A percentile compares a stretch with the other conserved stretches of the same genome.
Conservation (phyloP, 176 grass and related monocot species). For the Pontederia crassipes region DNA sequence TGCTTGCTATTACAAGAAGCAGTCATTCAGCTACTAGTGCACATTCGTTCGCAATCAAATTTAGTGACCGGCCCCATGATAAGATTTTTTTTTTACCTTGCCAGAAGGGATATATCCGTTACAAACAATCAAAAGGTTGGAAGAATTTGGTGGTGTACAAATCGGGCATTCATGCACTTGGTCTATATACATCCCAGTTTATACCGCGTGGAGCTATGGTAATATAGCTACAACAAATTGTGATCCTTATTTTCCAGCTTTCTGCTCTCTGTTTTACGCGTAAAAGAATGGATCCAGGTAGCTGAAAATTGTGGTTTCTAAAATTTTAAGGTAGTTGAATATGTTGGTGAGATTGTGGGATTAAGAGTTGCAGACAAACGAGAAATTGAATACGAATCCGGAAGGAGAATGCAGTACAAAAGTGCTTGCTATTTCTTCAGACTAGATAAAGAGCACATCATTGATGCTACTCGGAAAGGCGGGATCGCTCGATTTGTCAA, state of each 20-base stretch:
- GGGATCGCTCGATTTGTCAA: constrained; percentile 93
- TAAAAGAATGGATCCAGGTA: no score
- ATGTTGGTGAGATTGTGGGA: constrained; percentile 80
- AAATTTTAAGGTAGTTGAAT: constrained; percentile 77
- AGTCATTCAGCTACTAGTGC: no score
- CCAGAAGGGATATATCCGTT: constrained; percentile 67
- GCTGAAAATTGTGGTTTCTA: background rate
- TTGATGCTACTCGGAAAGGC: constrained; percentile 88
- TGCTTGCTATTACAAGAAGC: no score
- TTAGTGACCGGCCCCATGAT: background rate
- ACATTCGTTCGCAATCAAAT: no score
- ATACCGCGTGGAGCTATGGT: constrained; percentile 85
- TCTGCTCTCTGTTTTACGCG: background rate
- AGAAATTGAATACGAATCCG: constrained; percentile 79
- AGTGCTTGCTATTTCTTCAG: constrained; percentile 87
- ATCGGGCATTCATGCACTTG: constrained; percentile 92
- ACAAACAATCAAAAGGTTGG: constrained; percentile 63
- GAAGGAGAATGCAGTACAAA: constrained; percentile 69
- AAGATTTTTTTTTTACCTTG: constrained; percentile 14
- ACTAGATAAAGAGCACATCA: constrained; percentile 82
- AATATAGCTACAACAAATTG: constrained; percentile 5
- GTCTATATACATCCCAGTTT: constrained; percentile 80
- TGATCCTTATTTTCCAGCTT: background rate
- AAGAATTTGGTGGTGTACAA: constrained; percentile 93
- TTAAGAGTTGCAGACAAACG: constrained; percentile 70